phyloP scores from a whole-genome alignment of 495 filamentous ascomycete species.

The Neurospora tetrasperma region DNA sequence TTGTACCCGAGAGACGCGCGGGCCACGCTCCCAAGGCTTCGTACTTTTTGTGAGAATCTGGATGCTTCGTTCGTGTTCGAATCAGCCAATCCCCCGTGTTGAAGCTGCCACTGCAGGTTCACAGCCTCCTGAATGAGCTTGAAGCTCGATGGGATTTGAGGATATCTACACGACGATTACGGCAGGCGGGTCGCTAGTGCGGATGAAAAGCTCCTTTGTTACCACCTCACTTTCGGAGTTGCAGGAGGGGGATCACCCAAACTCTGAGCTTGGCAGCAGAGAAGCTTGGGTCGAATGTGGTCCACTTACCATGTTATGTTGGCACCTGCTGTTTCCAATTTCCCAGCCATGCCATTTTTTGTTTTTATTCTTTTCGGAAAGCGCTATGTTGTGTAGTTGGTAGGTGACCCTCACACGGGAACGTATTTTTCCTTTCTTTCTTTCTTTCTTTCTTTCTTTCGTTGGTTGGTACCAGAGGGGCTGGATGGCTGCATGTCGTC shows the following conservation, averaged over 20 bases:
- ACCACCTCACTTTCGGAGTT: neutral
- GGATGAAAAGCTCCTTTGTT: neutral
- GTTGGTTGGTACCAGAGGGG: neutral
- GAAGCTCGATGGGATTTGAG: neutral
- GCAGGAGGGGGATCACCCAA: neutral
- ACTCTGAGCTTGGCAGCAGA: neutral
- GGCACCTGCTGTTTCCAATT: neutral
- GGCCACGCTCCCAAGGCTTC: neutral
- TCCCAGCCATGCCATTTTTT: neutral
- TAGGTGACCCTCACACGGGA: neutral
- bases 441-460: neutral
- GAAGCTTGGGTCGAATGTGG: neutral
- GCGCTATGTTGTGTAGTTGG: neutral
- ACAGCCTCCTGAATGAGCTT: neutral
- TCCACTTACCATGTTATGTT: neutral
- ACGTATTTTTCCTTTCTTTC: neutral
- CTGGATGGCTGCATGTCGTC: neutral
- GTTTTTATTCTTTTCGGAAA: neutral
- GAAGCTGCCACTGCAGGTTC: neutral
- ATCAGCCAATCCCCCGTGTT: neutral
- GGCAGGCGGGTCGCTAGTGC: neutral
- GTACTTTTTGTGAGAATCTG: neutral
- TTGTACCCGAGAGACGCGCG: neutral
- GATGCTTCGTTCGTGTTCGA: neutral
- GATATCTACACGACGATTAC: neutral